Base-by-base conservation (phyloP, 305 asterid species). In the Ilex paraguariensis region DNA sequence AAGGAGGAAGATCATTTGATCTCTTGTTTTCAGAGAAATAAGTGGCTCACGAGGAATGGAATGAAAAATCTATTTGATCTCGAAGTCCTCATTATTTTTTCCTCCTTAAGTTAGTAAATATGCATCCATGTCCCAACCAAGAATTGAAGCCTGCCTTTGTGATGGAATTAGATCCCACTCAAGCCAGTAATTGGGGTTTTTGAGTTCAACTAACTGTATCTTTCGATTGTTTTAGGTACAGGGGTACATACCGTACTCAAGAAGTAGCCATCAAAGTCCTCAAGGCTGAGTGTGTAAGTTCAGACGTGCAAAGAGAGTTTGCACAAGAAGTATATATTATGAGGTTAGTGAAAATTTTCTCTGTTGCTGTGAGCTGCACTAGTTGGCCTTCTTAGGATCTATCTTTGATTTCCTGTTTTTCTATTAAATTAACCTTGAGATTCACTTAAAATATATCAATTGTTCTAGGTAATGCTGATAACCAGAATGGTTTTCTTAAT, bases 201-300 rank as follows among this genome's bases (percentile, higher is more conserved):
- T 50, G 31, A 44, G 32, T n/a, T 31, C 17, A 6, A 17, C 10
- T 32, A 39, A 59, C 51, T 51, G 13, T 13, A 9, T 36, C 54
- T 56, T 58, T 54, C 54, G 57, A 21, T 69, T 39, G 39, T 40
- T 59, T 56, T 59, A 76, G 81, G 66, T 76, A 64, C 70, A 76
- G 61, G 65, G 81, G 77, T 15, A 60, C 66, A 59, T 79, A 79
- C 66, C 68, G 71, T 63, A 71, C 79, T 68, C 84, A 76, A 61
- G 84, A 79, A 68, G 82, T 79, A 50, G 84, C 84, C 66, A 73
- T 79, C 59, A 79, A 79, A 79, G 68, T 79, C 66, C 80, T 79
- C 70, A 79, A 79, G 62, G 66, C 84, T 30, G 84, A 79, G 64
- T 71, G 76, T 32, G 52, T 73, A 45, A 76, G 73, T 67, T 52